Conservation (phyloP, 108 stramenopile species). For the Skeletonema marinoi region DNA sequence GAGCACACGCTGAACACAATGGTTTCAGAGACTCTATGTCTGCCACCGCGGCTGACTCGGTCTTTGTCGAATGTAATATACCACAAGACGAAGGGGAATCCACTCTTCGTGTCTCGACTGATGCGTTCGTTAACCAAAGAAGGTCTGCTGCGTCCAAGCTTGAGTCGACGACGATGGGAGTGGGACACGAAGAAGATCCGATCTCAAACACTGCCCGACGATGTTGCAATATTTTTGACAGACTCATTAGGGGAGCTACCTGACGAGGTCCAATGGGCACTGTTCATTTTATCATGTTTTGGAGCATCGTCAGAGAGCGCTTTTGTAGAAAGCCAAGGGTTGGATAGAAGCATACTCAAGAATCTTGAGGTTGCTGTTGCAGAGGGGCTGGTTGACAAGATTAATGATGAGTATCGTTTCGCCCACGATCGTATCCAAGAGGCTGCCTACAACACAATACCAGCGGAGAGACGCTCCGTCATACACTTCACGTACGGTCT, state of each 20-base stretch:
- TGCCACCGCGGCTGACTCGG: constrained; percentile 2
- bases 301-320: constrained; percentile 2
- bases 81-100: constrained; percentile 20
- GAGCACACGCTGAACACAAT: background rate
- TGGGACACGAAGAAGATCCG: background rate
- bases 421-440: no score
- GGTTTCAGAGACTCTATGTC: constrained; percentile 10
- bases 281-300: constrained; percentile 3
- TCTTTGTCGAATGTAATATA: constrained; percentile 1
- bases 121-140: constrained; percentile 3
- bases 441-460: background rate
- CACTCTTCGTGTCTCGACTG: constrained; percentile 8
- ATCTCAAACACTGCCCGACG: background rate
- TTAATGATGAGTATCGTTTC: background rate
- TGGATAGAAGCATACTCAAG: background rate
- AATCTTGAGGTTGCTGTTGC: background rate
- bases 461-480: background rate
- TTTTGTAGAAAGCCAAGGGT: constrained; percentile 5
- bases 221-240: background rate
- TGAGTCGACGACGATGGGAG: background rate
- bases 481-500: background rate
- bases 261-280: background rate
- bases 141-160: background rate
- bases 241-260: background rate
- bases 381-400: constrained; percentile 4